Evolutionary conservation across 345 rosid genomes (phyloP).

Genomic region (Nasturtium officinale): DNA sequence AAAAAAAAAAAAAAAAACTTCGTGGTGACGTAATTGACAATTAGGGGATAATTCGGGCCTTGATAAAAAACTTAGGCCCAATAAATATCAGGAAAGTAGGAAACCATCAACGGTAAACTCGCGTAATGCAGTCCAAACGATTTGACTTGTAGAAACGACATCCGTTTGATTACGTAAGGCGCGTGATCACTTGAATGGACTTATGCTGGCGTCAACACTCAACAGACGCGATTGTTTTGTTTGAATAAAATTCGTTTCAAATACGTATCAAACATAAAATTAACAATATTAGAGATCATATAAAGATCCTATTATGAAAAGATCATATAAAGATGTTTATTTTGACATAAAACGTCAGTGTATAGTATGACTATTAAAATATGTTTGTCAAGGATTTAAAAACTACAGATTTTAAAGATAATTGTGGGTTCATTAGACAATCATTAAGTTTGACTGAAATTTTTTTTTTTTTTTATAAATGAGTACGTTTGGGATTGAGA

Average conservation of each 20-base stretch:
- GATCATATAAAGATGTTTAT: no score
- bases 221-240: conserved; percentile 8
- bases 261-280: no score
- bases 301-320: no score
- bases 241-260: no score
- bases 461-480: not conserved
- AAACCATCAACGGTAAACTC: not conserved
- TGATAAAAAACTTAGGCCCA: not conserved
- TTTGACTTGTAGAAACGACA: conserved; percentile 22
- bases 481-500: conserved; percentile 2
- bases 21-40: not conserved
- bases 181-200: conserved; percentile 17
- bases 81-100: not conserved
- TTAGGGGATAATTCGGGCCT: not conserved
- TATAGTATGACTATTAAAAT: not conserved
- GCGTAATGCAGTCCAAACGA: not conserved
- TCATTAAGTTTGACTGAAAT: not conserved
- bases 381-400: not conserved
- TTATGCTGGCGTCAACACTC: conserved; percentile 19
- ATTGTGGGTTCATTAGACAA: not conserved
- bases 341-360: no score
- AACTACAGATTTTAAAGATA: not conserved
- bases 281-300: no score
- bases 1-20: not conserved
- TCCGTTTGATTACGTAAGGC: conserved; percentile 32